Conservation (phyloP, 1,139 yeast species). For the Magnusiomyces tetraspermus region DNA sequence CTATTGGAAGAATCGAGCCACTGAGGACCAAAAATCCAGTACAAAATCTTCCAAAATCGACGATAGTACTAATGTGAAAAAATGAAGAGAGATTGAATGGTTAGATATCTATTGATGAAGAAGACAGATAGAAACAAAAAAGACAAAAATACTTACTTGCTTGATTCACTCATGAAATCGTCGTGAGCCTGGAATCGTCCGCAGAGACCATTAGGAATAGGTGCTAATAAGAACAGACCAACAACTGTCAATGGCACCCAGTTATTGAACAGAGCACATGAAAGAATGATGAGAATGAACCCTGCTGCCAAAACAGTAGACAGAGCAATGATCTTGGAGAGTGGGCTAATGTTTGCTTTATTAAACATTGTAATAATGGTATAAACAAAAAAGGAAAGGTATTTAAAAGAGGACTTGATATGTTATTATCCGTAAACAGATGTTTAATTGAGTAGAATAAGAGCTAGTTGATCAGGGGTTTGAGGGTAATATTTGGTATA, state of each 20-base stretch:
- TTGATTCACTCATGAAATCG: slow-evolving; percentile 42
- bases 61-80: not conserved
- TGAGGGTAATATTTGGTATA: no score
- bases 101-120: not conserved
- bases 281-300: slow-evolving; percentile 64
- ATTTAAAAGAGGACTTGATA: no score
- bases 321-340: slow-evolving; percentile 63
- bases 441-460: no score
- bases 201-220: slow-evolving; percentile 55
- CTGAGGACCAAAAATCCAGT: slow-evolving; percentile 59
- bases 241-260: slow-evolving; percentile 65
- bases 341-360: slow-evolving; percentile 39
- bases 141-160: slow-evolving; percentile 26
- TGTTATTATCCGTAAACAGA: no score
- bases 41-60: slow-evolving; percentile 38
- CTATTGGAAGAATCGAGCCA: slow-evolving; percentile 58
- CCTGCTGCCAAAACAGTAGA: slow-evolving; percentile 71
- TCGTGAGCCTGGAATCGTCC: slow-evolving; percentile 35
- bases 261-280: slow-evolving; percentile 64
- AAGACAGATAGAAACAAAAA: not conserved
- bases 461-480: no score
- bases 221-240: slow-evolving; percentile 48
- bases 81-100: not conserved
- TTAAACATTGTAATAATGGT: not conserved
- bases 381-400: no score